Percentiles rank a stretch among this genome's conserved stretches.
Evolutionary conservation across 108 stramenopile genomes (phyloP).

Genomic region (Asterionellopsis glacialis): DNA sequence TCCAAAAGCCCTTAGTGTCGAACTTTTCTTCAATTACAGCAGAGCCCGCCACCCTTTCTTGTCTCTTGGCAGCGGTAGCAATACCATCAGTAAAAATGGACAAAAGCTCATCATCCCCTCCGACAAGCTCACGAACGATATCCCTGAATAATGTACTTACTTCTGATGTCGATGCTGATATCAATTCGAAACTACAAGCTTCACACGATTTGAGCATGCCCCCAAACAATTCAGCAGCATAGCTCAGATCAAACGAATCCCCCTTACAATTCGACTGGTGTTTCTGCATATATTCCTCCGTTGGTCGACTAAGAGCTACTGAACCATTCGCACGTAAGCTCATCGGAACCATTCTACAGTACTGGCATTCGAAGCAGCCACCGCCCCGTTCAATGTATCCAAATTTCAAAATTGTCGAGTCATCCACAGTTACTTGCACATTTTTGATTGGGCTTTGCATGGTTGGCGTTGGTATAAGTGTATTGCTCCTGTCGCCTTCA

Average conservation of each 20-base stretch:
- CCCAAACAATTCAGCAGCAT: background rate
- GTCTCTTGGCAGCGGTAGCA: background rate
- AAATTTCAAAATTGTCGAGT: slow-evolving; percentile 4
- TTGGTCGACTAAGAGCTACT: slow-evolving; percentile 10
- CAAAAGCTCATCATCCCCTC: background rate
- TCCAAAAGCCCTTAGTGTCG: background rate
- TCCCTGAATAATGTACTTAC: background rate
- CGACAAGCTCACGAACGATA: background rate
- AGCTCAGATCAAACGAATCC: background rate
- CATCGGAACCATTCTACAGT: slow-evolving; percentile 43
- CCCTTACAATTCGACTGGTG: background rate
- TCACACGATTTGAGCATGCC: too few species aligned
- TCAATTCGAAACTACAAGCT: too few species aligned
- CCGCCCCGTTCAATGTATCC: slow-evolving; percentile 12
- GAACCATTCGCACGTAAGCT: slow-evolving; percentile 39
- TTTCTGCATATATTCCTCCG: background rate
- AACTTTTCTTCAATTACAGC: background rate
- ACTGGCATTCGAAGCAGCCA: slow-evolving; percentile 17
- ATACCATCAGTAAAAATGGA: background rate
- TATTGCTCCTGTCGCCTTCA: background rate
- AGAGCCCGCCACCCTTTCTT: too few species aligned
- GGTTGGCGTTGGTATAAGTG: slow-evolving; percentile 2
- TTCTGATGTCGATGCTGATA: too few species aligned
- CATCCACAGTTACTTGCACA: background rate
- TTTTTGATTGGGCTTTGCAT: background rate